phyloP scores from a whole-genome alignment of 2,329 filamentous ascomycete genomes.

The Drechslerella coelobrocha region DNA sequence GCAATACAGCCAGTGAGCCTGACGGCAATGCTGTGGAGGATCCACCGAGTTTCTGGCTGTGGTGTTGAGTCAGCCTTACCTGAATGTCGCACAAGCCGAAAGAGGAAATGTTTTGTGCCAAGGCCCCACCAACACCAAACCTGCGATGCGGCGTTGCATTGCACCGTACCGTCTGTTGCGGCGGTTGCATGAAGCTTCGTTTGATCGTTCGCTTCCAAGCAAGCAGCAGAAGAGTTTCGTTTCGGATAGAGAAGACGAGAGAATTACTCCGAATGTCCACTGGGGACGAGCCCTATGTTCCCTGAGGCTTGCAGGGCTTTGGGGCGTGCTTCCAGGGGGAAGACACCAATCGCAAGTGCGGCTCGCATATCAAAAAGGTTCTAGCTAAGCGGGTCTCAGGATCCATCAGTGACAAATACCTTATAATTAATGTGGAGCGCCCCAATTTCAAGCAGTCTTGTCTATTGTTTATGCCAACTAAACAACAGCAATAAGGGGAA shows the following conservation, averaged over 20 bases:
- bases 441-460: constrained; percentile 11
- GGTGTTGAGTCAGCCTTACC: constrained; percentile 50
- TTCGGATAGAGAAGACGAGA: too few species aligned
- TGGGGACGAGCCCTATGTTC: neutral
- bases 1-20: too few species aligned
- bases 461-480: neutral
- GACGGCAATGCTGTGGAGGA: constrained; percentile 18
- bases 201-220: too few species aligned
- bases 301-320: neutral
- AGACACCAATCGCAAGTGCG: constrained; percentile 47
- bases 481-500: neutral
- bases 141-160: too few species aligned
- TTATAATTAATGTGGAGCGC: constrained; percentile 34
- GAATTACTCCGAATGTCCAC: neutral
- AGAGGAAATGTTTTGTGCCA: constrained; percentile 23
- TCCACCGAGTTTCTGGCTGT: too few species aligned
- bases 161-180: too few species aligned
- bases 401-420: constrained; percentile 50
- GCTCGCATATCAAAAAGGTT: constrained; percentile 19
- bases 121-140: constrained; percentile 35
- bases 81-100: constrained; percentile 34
- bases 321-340: constrained; percentile 1
- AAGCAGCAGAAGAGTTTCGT: too few species aligned
- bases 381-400: constrained; percentile 29
- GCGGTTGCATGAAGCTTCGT: too few species aligned